Base-by-base conservation (phyloP, 2,329 filamentous ascomycete genomes). In the Dryadomyces sulphureus region DNA sequence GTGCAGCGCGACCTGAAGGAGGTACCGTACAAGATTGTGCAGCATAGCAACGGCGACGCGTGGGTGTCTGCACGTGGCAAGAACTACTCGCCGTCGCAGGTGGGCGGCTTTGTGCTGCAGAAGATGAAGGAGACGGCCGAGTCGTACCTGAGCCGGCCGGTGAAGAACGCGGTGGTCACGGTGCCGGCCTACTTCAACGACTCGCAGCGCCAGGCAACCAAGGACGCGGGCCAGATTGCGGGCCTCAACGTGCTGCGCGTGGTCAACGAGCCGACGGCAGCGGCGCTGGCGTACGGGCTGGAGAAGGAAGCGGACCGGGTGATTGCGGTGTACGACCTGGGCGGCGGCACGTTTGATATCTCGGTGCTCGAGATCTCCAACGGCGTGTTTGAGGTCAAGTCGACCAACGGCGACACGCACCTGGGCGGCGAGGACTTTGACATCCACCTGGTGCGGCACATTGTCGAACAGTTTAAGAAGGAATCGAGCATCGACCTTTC, bases 401-500 rank as follows among this genome's bases (percentile, higher is more conserved):
- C 89, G 66, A 94, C 88, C 59, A 87, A 88, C 62, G 88, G 89
- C 87, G 89, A 95, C 66, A 94, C 89, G 58, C 89, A 94, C 67
- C 79, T 95, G 57, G 89, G 89, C 81, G 89, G 89, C 80, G 89
- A 96, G 69, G 90, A 96, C 73, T 96, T 96, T 65, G 90, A 96
- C 66, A 88, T 96, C 77, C 83, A 90, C 64, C 77, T 96, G 66
- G 94, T 96, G 73, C 87, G 84, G 75, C 77, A 90, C 45, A 49
- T 46, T n/a, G 39, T 45, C 16, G 30, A 96, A 83, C 73, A 77
- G 59, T 96, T 94, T 81, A 96, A 96, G 82, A 95, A 95, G 83
- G 92, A 94, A 77, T 77, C 95, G 74, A 71, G 68, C 57, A 86
- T 93, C 56, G 88, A 96, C 58, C 78, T 96, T 62, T 84, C 81